Conservation (phyloP, 75 land plant species). For the Cupressus sempervirens region DNA sequence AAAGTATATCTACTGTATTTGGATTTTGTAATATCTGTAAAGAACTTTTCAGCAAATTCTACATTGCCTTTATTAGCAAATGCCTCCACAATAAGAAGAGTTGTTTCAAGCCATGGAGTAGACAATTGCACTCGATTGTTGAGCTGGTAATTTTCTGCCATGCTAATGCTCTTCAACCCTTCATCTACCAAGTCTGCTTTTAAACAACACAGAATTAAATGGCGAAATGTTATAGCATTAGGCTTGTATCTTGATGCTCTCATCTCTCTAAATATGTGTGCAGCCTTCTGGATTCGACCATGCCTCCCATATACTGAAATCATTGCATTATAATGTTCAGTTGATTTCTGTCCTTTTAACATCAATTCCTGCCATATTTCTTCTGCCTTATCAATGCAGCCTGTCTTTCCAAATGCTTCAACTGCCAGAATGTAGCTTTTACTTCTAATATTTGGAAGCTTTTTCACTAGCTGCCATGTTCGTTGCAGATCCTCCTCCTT, state of each 20-base stretch:
- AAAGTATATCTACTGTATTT: slow-evolving; percentile 55
- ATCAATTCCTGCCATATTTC: slow-evolving; percentile 61
- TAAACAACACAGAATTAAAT: slow-evolving; percentile 71
- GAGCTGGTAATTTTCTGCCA: slow-evolving; percentile 28
- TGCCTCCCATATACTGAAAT: slow-evolving; percentile 63
- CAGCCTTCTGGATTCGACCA: slow-evolving; percentile 60
- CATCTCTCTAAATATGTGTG: slow-evolving; percentile 54
- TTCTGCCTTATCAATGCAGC: slow-evolving; percentile 54
- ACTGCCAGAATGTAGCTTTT: slow-evolving; percentile 62
- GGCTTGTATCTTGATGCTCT: slow-evolving; percentile 38
- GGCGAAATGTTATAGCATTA: slow-evolving; percentile 69
- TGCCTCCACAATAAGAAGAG: slow-evolving; percentile 48
- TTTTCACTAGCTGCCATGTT: slow-evolving; percentile 46
- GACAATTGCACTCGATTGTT: slow-evolving; percentile 40
- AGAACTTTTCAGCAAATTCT: slow-evolving; percentile 51
- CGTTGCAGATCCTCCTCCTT: slow-evolving; percentile 44
- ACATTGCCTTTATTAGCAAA: slow-evolving; percentile 78
- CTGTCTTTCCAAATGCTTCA: slow-evolving; percentile 73
- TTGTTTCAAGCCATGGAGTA: slow-evolving; percentile 83
- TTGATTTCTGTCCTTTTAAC: slow-evolving; percentile 30
- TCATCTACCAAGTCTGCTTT: slow-evolving; percentile 56
- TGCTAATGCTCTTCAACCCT: slow-evolving; percentile 50
- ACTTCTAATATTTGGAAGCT: slow-evolving; percentile 37
- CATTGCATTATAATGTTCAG: slow-evolving; percentile 72
- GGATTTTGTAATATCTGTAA: slow-evolving; percentile 47